phyloP scores from a whole-genome alignment of 169 alveolate species.

The Plasmodium gonderi region DNA sequence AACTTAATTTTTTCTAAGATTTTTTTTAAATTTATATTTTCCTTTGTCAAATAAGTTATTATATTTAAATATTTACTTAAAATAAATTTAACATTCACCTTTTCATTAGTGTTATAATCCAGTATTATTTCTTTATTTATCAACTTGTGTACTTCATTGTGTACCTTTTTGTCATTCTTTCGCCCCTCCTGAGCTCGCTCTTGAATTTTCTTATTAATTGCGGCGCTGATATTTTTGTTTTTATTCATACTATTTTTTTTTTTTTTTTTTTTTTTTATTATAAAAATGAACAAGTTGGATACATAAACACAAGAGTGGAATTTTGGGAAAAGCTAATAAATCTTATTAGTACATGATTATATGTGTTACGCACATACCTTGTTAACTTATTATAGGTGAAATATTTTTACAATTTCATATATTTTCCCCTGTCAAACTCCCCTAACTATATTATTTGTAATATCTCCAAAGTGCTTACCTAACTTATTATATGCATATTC shows the following conservation, averaged over 20 bases:
- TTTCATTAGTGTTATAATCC: conserved; percentile 61
- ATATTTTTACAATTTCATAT: too few species aligned
- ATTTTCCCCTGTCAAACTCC: too few species aligned
- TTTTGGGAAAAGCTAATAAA: too few species aligned
- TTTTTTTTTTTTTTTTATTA: not conserved
- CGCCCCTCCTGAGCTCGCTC: conserved; percentile 21
- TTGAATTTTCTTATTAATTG: conserved; percentile 31
- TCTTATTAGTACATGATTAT: not conserved
- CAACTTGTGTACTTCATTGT: conserved; percentile 44
- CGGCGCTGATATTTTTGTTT: conserved; percentile 13
- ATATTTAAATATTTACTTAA: conserved; percentile 56
- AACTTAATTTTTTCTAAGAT: conserved; percentile 14
- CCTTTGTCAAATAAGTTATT: conserved; percentile 46
- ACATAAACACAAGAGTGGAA: not conserved
- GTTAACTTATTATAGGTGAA: too few species aligned
- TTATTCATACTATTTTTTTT: conserved; percentile 7
- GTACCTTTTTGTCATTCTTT: conserved; percentile 10
- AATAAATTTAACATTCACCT: conserved; percentile 39
- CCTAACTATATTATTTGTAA: too few species aligned
- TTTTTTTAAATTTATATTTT: conserved; percentile 68
- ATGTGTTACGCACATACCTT: too few species aligned
- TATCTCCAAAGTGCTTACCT: too few species aligned
- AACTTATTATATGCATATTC: too few species aligned
- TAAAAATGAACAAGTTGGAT: not conserved
- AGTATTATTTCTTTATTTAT: conserved; percentile 57